Evolutionary conservation across 306 rosid genomes (phyloP).

Genomic region (Rosa chinensis): DNA sequence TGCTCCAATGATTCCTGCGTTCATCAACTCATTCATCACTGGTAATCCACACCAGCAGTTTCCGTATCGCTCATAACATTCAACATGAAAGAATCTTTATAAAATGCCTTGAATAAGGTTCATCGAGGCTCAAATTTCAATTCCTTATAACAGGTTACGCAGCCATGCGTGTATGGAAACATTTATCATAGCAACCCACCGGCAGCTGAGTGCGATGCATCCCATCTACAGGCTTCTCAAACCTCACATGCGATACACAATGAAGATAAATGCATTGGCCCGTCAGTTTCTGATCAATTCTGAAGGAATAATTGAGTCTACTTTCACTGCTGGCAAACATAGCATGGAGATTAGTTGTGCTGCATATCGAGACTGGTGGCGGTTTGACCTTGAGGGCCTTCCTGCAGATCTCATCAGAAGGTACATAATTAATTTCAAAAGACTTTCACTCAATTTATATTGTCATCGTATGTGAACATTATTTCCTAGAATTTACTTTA

Average conservation of each 20-base stretch:
- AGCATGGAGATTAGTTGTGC: conserved; percentile 75
- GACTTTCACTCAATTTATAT: not conserved
- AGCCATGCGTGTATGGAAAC: conserved; percentile 77
- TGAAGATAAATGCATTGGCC: conserved; percentile 80
- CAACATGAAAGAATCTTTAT: not conserved
- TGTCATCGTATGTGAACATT: not conserved
- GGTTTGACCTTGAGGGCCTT: conserved; percentile 76
- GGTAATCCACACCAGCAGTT: conserved; percentile 38
- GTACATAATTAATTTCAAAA: conserved; percentile 24
- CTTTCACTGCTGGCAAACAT: conserved; percentile 77
- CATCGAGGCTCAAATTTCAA: not conserved
- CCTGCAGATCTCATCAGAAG: conserved; percentile 88
- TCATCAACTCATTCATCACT: conserved; percentile 88
- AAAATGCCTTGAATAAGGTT: not conserved
- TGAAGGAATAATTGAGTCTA: conserved; percentile 68
- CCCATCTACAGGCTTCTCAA: conserved; percentile 75
- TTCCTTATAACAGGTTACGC: conserved; percentile 47
- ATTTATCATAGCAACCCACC: conserved; percentile 68
- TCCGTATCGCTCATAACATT: not conserved
- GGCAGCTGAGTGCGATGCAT: conserved; percentile 84
- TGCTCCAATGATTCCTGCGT: conserved; percentile 85
- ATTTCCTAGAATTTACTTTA: not conserved
- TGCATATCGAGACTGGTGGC: conserved; percentile 73
- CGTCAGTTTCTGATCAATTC: conserved; percentile 62
- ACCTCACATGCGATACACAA: conserved; percentile 87